Evolutionary conservation across 2,329 filamentous ascomycete genomes (phyloP).

Genomic region (Ophiobolus disseminans): DNA sequence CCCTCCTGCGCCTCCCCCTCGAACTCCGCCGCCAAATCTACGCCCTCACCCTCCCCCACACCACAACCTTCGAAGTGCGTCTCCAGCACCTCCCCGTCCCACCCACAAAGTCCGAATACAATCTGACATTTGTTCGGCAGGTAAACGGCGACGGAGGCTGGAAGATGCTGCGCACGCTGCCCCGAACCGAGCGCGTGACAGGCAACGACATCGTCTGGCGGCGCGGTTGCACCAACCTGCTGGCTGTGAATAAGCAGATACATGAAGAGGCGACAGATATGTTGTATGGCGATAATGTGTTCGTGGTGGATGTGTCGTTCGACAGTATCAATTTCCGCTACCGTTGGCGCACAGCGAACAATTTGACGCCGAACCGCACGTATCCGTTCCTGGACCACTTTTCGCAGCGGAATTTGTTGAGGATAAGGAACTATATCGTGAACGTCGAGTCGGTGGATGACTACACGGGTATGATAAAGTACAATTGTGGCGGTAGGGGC

Average conservation of each 20-base stretch:
- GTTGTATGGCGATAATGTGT: conserved; percentile 56
- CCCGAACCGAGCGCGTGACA: conserved; percentile 29
- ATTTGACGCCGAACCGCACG: conserved; percentile 50
- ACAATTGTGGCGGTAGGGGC: conserved; percentile 56
- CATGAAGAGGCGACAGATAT: conserved; percentile 55
- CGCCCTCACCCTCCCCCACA: conserved; percentile 51
- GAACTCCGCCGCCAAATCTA: conserved; percentile 56
- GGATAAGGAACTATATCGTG: conserved; percentile 53
- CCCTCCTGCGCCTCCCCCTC: conserved; percentile 49
- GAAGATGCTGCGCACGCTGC: conserved; percentile 37
- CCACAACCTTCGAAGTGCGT: conserved; percentile 31
- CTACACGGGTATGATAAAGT: conserved; percentile 61
- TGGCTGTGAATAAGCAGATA: conserved; percentile 51
- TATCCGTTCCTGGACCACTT: conserved; percentile 54
- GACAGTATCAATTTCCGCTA: conserved; percentile 54
- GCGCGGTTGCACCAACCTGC: conserved; percentile 50
- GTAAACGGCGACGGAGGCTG: conserved; percentile 30
- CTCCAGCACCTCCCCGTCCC: conserved; percentile 22
- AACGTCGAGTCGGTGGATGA: conserved; percentile 57
- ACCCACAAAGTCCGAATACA: conserved; percentile 33
- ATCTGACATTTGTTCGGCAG: conserved; percentile 41
- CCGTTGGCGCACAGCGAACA: conserved; percentile 52
- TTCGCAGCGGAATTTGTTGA: conserved; percentile 49
- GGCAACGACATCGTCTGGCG: conserved; percentile 52
- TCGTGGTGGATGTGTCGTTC: conserved; percentile 56